A percentile compares a stretch with the other conserved stretches of the same genome.
phyloP scores from a whole-genome alignment of 2,329 filamentous ascomycete species.

The Didymella arachidicola region DNA sequence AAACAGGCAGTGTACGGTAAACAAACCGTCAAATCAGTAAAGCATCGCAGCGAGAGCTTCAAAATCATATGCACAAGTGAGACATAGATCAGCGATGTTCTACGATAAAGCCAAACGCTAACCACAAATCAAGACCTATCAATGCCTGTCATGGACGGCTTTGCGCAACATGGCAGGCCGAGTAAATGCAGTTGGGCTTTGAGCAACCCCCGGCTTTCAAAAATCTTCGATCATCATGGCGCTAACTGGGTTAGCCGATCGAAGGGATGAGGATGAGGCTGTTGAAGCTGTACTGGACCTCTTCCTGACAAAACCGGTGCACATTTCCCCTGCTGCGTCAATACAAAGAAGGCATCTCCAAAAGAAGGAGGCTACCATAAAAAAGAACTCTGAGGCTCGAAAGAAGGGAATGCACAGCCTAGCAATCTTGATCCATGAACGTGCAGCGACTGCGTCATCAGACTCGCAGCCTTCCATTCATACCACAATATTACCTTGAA shows the following conservation, averaged over 20 bases:
- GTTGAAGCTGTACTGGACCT: slow-evolving; percentile 28
- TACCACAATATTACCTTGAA: background rate
- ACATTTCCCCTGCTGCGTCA: slow-evolving; percentile 19
- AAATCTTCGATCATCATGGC: slow-evolving; percentile 20
- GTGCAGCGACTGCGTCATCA: background rate
- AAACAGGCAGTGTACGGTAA: slow-evolving; percentile 21
- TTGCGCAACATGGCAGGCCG: slow-evolving; percentile 37
- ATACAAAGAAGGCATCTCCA: slow-evolving; percentile 9
- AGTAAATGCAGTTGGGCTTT: slow-evolving; percentile 25
- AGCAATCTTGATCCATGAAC: background rate
- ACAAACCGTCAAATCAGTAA: slow-evolving; percentile 30
- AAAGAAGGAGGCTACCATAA: background rate
- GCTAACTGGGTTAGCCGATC: slow-evolving; percentile 32
- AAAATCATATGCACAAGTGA: slow-evolving; percentile 38
- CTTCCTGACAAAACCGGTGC: slow-evolving; percentile 36
- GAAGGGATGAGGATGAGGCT: slow-evolving; percentile 23
- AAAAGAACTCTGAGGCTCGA: background rate
- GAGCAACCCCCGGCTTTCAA: background rate
- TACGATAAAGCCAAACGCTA: background rate
- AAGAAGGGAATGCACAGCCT: background rate
- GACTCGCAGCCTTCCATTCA: background rate
- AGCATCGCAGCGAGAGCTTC: slow-evolving; percentile 26
- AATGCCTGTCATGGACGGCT: slow-evolving; percentile 44
- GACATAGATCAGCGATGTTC: background rate
- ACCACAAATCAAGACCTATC: slow-evolving; percentile 26